Conservation (phyloP, 1,139 yeast species). For the Kodamaea anthophila region DNA sequence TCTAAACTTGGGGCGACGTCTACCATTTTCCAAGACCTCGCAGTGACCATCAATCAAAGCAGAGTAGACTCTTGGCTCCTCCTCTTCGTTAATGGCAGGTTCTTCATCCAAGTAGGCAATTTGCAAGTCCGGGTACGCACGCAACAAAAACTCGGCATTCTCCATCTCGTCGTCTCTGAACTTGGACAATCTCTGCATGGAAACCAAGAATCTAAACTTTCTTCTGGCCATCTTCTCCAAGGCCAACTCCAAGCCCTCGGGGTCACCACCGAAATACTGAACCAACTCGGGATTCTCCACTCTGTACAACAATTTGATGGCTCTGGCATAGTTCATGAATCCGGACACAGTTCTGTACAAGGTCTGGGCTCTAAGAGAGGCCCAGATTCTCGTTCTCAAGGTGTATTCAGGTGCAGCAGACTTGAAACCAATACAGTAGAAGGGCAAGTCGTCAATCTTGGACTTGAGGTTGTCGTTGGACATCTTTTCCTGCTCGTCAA, state of each 20-base stretch:
- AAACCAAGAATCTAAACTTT: conserved; percentile 93
- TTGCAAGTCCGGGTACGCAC: conserved; percentile 98
- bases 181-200: conserved; percentile 97
- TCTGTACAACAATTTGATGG: conserved; percentile 92
- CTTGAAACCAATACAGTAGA: conserved; percentile 98
- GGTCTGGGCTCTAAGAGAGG: conserved; percentile 96
- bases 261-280: conserved; percentile 97
- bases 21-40: conserved; percentile 94
- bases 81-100: conserved; percentile 84
- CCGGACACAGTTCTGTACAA: conserved; percentile 98
- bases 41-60: conserved; percentile 98
- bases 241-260: conserved; percentile 91
- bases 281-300: conserved; percentile 99
- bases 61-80: conserved; percentile 94
- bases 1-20: conserved; percentile 98
- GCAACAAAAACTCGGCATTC: conserved; percentile 93
- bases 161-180: conserved; percentile 97
- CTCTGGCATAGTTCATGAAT: conserved; percentile 98
- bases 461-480: conserved; percentile 74
- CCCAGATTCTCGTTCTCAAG: conserved; percentile 98
- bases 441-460: conserved; percentile 94
- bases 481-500: conserved; percentile 57
- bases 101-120: conserved; percentile 97
- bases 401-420: conserved; percentile 99
- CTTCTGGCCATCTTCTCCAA: conserved; percentile 99